Base-by-base conservation (phyloP, 1,284 basidiomycete genomes). In the Schizophyllum amplum region DNA sequence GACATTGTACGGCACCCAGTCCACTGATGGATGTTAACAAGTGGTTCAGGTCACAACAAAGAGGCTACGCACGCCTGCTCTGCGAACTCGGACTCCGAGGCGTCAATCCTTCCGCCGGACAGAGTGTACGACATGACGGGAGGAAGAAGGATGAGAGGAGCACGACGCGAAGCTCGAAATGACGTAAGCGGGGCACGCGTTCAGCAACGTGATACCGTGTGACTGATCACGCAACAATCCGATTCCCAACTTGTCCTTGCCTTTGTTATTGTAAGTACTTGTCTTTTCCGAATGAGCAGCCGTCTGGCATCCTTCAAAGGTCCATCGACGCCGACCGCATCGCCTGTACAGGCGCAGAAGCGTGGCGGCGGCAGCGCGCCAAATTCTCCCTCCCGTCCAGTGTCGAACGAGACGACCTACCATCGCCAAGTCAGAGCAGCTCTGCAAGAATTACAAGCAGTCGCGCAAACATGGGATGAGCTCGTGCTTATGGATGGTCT, bases 271-370 rank as follows among this genome's bases (percentile, higher is more conserved):
- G 15, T 21, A 21, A 9, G 48, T 21, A 11, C 48, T 15, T 22
- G 21, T 50, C 25, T 55, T 47, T 24, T 23, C 27, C 53, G 27
- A 24, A 59, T 60, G 42, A 71, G 71, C 68, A 71, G 68, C 61
- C 81, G 88, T 50, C 75, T 91, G 22, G 81, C 85, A 47, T 91
- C 89, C 0, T 90, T 91, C 69, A 78, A 78, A 59, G 84, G 86
- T 5, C 88, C 88, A 1, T 91, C 89, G 9, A 83, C 86, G 1
- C 88, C 88, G 0, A 76, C 80, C 3, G 68, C 84, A 0, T 83
- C 84, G 0, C 88, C 89, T 13, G 81, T 81, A 2, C 61, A 72
- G 66, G 57, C 70, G 59, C 57, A 52, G 47, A 62, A 62, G 47
- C 58, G 58, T n/a, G 55, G 21, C 2, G 21, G 52, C 24, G 46